These are phyloP conservation scores for Rhizophagus sp. DNA, from an alignment of 192 early-diverging fungal genomes.

Conservation along the genomic window DNA sequence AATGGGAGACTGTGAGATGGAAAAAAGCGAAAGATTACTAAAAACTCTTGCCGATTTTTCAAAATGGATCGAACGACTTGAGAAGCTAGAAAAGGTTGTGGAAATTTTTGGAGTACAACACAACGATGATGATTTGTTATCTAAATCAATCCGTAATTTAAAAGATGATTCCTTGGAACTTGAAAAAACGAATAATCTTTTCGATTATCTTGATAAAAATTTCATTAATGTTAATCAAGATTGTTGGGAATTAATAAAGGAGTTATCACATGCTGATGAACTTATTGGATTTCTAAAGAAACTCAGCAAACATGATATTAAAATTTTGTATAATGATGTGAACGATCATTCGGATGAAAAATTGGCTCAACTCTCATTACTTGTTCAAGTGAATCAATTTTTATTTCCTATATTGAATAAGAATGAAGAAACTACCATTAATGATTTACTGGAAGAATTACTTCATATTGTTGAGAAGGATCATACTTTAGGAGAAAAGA, in stretches of 20 bases:
- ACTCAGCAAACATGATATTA: conserved; percentile 20
- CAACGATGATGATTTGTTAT: background rate
- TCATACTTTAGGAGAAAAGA: background rate
- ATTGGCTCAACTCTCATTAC: conserved; percentile 16
- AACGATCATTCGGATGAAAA: conserved; percentile 31
- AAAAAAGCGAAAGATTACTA: background rate
- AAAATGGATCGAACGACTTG: background rate
- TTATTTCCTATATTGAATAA: conserved; percentile 3
- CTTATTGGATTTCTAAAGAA: background rate
- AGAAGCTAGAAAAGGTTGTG: background rate
- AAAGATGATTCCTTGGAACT: background rate
- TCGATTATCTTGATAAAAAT: background rate
- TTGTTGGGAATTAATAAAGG: conserved; percentile 3
- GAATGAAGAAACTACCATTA: background rate
- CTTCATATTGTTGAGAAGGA: background rate
- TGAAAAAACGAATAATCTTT: background rate
- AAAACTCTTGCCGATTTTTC: background rate
- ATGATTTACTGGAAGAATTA: background rate
- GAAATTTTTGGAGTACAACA: background rate
- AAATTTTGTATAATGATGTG: conserved; percentile 31
- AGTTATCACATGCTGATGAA: background rate
- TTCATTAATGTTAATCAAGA: background rate
- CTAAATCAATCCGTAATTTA: background rate
- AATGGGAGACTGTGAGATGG: background rate
- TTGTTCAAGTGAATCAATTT: conserved; percentile 29